Percentiles rank a stretch among this genome's conserved stretches.
Evolutionary conservation across 2,329 filamentous ascomycete genomes (phyloP).

Genomic region (Colletotrichum liaoningense): DNA sequence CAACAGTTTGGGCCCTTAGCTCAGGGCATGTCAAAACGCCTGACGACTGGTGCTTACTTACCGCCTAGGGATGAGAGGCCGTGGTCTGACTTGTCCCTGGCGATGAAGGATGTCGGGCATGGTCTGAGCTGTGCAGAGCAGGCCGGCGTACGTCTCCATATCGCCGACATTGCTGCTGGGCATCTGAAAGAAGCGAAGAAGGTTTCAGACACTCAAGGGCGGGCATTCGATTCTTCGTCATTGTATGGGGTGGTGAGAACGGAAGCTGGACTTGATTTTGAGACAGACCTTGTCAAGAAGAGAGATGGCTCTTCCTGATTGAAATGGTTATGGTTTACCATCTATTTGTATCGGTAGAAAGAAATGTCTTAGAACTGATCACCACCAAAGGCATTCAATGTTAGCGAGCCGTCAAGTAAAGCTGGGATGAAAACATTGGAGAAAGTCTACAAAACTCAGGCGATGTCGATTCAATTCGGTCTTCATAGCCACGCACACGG

Average conservation of each 20-base stretch:
- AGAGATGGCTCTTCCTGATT: slow-evolving; percentile 38
- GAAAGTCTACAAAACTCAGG: neutral
- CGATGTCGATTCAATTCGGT: slow-evolving; percentile 19
- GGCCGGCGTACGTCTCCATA: slow-evolving; percentile 50
- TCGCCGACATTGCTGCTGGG: slow-evolving; percentile 55
- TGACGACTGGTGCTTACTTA: slow-evolving; percentile 52
- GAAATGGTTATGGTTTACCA: neutral
- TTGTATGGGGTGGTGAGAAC: slow-evolving; percentile 60
- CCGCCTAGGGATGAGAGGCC: slow-evolving; percentile 49
- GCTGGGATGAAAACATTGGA: neutral
- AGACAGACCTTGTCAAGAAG: slow-evolving; percentile 49
- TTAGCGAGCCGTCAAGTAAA: neutral
- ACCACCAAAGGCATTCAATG: neutral
- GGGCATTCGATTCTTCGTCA: slow-evolving; percentile 60
- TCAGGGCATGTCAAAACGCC: slow-evolving; percentile 49
- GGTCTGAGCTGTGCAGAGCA: slow-evolving; percentile 56
- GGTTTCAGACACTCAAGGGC: slow-evolving; percentile 47
- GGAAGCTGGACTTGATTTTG: slow-evolving; percentile 56
- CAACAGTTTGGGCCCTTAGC: slow-evolving; percentile 52
- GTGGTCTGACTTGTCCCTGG: slow-evolving; percentile 60
- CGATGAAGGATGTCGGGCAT: slow-evolving; percentile 64
- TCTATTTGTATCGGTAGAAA: neutral
- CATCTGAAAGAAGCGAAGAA: slow-evolving; percentile 55
- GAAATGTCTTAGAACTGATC: neutral
- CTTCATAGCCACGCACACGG: neutral